phyloP scores from a whole-genome alignment of 2,329 filamentous ascomycete genomes.

The Diaporthe humulicola region DNA sequence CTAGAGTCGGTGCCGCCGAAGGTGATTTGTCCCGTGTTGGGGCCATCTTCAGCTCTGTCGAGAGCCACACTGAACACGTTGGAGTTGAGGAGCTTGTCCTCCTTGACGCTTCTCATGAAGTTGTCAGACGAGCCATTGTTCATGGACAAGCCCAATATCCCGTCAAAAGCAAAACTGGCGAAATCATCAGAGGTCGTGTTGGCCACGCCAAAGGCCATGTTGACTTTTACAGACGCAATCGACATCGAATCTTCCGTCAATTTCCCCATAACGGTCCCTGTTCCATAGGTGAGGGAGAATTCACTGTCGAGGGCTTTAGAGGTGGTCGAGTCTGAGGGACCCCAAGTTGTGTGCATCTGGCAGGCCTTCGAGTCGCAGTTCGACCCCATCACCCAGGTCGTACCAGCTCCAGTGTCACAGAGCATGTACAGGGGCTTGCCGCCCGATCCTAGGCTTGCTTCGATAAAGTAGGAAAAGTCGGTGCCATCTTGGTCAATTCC shows the following conservation, averaged over 20 bases:
- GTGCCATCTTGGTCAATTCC: constrained; percentile 75
- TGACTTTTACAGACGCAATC: constrained; percentile 74
- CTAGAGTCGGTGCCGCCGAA: constrained; percentile 78
- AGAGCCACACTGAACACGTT: constrained; percentile 82
- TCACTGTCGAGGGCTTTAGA: constrained; percentile 64
- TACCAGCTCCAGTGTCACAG: constrained; percentile 76
- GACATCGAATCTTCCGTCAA: constrained; percentile 76
- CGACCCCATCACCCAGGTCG: constrained; percentile 86
- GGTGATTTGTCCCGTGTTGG: constrained; percentile 80
- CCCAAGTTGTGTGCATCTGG: constrained; percentile 77
- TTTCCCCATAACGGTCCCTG: constrained; percentile 78
- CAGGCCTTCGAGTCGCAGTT: constrained; percentile 78
- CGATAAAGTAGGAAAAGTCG: constrained; percentile 75
- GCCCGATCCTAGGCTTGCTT: constrained; percentile 68
- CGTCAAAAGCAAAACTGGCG: constrained; percentile 84
- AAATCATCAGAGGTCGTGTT: constrained; percentile 81
- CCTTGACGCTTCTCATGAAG: constrained; percentile 73
- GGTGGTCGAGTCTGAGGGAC: constrained; percentile 73
- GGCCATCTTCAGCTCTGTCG: constrained; percentile 74
- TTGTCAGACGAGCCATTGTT: constrained; percentile 71
- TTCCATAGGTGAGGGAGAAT: constrained; percentile 82
- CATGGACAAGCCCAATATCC: constrained; percentile 84
- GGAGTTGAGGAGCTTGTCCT: constrained; percentile 66
- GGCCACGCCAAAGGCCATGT: constrained; percentile 80
- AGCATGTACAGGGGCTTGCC: constrained; percentile 71